Evolutionary conservation across 176 grass and related monocot species (phyloP), one percentile per base, ranked within the genome.

Genomic region (Miscanthus lutarioriparius): DNA sequence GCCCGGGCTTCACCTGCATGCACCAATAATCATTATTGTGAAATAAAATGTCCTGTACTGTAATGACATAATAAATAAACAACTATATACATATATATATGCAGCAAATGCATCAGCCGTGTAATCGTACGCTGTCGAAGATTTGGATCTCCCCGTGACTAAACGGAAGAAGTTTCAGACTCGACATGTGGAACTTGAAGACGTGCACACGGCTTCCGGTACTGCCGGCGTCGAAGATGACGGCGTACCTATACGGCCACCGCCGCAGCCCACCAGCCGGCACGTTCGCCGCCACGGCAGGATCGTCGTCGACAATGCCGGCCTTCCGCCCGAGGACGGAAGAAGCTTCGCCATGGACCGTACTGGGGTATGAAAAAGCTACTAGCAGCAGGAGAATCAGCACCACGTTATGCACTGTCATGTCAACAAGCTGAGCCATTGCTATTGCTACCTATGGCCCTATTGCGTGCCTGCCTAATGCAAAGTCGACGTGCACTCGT

Each of bases 1-100:
- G 86, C 11, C 87, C 80, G 7, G 86, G 70, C 10, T 84, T 88
- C 28, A 73, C 74, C 86, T 90, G 44, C 22, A 22, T n/a, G n/a
- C n/a, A n/a, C 66, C 65, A 67, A 68, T 33, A 68, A 19, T 33
- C 64, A 67, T 16, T 13, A 28, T 41, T 41, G 9, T 41, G 39
- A 10, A 41, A 41, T 41, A 17, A 51, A 17, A 51, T 51, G 5
- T 51, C 16, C 14, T 51, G 48, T 19, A 51, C 41, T 33, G 8
- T 39, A 8, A 41, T 41, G 39, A 41, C 9, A 10, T 10, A 41
- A 41, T 10, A 41, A 41, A 41, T n/a, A n/a, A n/a, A n/a, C 39
- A 10, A 10, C 39, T 10, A 9, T 41, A 8, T 39, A 39, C 38
- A 39, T 39, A 9, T 22, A n/a, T n/a, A n/a, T n/a, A n/a, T n/a